Evolutionary conservation across 2,329 filamentous ascomycete genomes (phyloP).

Genomic region (Microdochium trichocladiopsis): DNA sequence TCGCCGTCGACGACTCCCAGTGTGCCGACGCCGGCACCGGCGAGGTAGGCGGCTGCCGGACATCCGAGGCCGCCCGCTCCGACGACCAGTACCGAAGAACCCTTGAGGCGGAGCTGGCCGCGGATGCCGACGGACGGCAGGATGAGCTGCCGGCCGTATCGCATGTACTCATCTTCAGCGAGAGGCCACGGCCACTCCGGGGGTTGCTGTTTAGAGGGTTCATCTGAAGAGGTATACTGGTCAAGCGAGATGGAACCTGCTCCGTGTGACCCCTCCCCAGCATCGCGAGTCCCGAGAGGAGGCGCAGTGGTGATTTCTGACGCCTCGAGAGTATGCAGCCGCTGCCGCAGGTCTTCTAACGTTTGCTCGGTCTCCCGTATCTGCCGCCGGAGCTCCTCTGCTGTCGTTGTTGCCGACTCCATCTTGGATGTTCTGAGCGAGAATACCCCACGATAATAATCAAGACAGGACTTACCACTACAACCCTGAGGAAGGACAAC

Average conservation of each 20-base stretch:
- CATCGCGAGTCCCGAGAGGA: neutral
- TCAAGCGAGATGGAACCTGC: too few species aligned
- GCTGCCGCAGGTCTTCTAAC: conserved; percentile 30
- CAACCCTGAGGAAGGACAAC: too few species aligned
- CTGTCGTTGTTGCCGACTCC: conserved; percentile 16
- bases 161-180: conserved; percentile 64
- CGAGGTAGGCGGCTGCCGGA: conserved; percentile 87
- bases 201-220: neutral
- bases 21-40: conserved; percentile 78
- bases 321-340: conserved; percentile 28
- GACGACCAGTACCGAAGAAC: conserved; percentile 68
- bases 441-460: too few species aligned
- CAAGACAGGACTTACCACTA: too few species aligned
- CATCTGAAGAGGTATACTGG: neutral
- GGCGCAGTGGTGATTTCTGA: neutral
- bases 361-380: conserved; percentile 37
- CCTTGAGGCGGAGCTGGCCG: conserved; percentile 69
- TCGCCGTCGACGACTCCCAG: conserved; percentile 86
- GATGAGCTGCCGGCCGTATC: conserved; percentile 89
- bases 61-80: conserved; percentile 88
- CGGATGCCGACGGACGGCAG: conserved; percentile 72
- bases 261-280: too few species aligned
- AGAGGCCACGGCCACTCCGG: conserved; percentile 58
- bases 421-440: conserved; percentile 15
- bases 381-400: conserved; percentile 30